Evolutionary conservation across 2,329 filamentous ascomycete species (phyloP).

Genomic region (Chaetomiaceae sp.): DNA sequence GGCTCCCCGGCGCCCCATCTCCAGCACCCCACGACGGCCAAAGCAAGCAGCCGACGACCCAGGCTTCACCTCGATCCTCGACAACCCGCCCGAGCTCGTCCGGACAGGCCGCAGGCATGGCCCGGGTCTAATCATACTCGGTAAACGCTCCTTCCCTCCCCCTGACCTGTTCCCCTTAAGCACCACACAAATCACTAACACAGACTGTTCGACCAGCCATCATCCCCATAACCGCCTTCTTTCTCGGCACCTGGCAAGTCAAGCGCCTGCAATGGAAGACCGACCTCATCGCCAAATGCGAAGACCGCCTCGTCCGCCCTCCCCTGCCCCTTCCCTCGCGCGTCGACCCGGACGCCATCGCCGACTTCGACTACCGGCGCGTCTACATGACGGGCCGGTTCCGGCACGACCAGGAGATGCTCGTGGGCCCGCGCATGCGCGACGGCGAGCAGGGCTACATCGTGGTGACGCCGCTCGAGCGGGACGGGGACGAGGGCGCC

Average conservation of each 20-base stretch:
- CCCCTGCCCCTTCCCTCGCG: slow-evolving; percentile 81
- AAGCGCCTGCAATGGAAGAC: slow-evolving; percentile 92
- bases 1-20: slow-evolving; percentile 28
- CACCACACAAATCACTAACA: slow-evolving; percentile 1
- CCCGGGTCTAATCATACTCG: slow-evolving; percentile 72
- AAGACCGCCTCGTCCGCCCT: slow-evolving; percentile 81
- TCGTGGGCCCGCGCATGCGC: slow-evolving; percentile 82
- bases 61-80: slow-evolving; percentile 77
- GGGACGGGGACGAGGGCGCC: slow-evolving; percentile 49
- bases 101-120: slow-evolving; percentile 70
- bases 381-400: slow-evolving; percentile 71
- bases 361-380: slow-evolving; percentile 87
- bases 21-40: slow-evolving; percentile 32
- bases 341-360: slow-evolving; percentile 74
- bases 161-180: background rate
- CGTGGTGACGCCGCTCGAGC: slow-evolving; percentile 86
- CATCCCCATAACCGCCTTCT: slow-evolving; percentile 88
- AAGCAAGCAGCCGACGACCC: slow-evolving; percentile 66
- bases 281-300: slow-evolving; percentile 82
- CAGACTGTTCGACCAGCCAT: slow-evolving; percentile 56
- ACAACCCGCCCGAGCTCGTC: slow-evolving; percentile 77
- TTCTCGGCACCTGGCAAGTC: slow-evolving; percentile 91
- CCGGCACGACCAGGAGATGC: slow-evolving; percentile 91
- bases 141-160: slow-evolving; percentile 36
- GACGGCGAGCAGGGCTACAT: slow-evolving; percentile 89